Evolutionary conservation across 257 asterid species (phyloP), one percentile per base, ranked within the genome.

Genomic region (Ilex asprella): DNA sequence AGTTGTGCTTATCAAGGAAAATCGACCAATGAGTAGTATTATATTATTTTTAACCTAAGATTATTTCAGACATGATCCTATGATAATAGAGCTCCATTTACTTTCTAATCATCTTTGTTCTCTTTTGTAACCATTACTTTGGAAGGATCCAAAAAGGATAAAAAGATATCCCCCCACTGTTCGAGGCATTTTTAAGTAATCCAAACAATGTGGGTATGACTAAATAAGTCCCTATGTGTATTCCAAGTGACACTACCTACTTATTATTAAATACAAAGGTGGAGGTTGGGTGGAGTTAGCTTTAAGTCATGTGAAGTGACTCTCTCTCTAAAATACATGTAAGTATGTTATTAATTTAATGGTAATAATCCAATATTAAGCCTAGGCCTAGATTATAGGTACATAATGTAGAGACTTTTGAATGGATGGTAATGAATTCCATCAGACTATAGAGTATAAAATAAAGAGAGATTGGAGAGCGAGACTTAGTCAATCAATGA

Each of bases 221-320:
- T 73, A 74, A 63, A 76, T 66, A 75, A 78, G 84, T 64, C 81
- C 75, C 83, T 84, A 76, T 75, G 68, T 76, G 77, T 76, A 71
- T 50, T 72, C 84, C 84, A 81, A 78, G 76, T 76, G 77, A 83
- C 76, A 78, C 41, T 67, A 79, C 89, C 82, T 78, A 77, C 75
- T 73, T 60, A 71, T 14, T 62, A 75, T 68, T 64, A 59, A 55
- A 58, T 73, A 46, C 49, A 69, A 62, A 70, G 67, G 62, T 51
- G 46, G 72, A 61, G 75, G 75, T 68, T 76, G 70, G 86, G 97
- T 89, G 94, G 86, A 84, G 86, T 81, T 84, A 12, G 86, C 91
- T 89, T 86, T 80, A 81, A 75, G 94, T 76, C 91, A 81, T 82
- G 94, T 81, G 89, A 77, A 73, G 57, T 53, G 57, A 53, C 52